Conservation (phyloP, 352 stramenopile genomes). For the Phytophthora pinifolia region DNA sequence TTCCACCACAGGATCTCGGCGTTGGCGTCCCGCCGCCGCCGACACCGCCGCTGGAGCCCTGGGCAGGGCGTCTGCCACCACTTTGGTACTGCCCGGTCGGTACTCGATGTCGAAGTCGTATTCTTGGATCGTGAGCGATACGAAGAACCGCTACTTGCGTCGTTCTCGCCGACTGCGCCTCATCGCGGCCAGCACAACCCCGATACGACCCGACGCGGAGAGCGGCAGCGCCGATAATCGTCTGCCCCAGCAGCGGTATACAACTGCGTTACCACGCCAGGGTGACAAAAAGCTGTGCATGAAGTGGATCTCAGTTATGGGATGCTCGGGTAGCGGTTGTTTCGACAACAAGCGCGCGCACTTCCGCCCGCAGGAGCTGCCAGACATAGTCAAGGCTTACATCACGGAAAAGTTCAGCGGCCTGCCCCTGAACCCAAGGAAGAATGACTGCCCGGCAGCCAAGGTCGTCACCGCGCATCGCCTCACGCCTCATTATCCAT, state of each 20-base stretch:
- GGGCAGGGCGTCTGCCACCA: too few species aligned
- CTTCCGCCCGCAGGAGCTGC: not conserved
- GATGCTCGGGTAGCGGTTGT: constrained; percentile 7
- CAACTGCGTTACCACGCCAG: not conserved
- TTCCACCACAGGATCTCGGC: too few species aligned
- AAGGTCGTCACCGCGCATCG: too few species aligned
- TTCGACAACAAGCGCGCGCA: constrained; percentile 8
- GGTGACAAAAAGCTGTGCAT: constrained; percentile 11
- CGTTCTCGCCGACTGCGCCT: too few species aligned
- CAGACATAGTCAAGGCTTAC: not conserved
- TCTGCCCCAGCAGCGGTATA: not conserved
- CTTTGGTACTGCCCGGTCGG: too few species aligned
- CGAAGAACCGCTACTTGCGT: too few species aligned
- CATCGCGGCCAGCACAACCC: not conserved
- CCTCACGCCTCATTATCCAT: too few species aligned
- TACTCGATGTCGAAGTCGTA: too few species aligned
- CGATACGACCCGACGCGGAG: not conserved
- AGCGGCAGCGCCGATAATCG: not conserved
- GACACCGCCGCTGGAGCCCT: too few species aligned
- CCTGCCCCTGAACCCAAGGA: not conserved
- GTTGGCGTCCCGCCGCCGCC: too few species aligned
- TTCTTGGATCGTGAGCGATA: too few species aligned
- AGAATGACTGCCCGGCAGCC: too few species aligned
- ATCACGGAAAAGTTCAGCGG: not conserved
- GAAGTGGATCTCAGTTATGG: not conserved